A percentile compares a stretch with the other conserved stretches of the same genome.
Evolutionary conservation across 2,329 filamentous ascomycete species (phyloP).

Genomic region (Paraconiothyrium brasiliense): DNA sequence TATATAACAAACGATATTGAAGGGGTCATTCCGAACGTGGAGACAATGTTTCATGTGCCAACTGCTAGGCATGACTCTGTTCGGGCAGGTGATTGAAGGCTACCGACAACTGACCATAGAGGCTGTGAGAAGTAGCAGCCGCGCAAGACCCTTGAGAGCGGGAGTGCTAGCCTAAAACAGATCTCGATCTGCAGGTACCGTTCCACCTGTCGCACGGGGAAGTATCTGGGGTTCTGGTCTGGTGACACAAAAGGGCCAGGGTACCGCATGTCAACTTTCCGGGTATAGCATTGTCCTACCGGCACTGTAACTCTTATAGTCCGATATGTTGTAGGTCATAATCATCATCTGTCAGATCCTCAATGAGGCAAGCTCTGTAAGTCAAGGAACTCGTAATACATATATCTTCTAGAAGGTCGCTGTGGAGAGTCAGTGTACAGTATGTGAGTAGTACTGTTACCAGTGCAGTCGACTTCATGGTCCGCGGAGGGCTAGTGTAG

Average conservation of each 20-base stretch:
- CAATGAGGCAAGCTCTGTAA: neutral
- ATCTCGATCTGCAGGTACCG: conserved; percentile 38
- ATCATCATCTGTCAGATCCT: neutral
- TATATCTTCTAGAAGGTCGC: neutral
- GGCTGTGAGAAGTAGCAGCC: conserved; percentile 34
- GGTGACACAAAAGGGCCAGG: conserved; percentile 24
- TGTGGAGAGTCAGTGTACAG: conserved; percentile 18
- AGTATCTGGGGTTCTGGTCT: conserved; percentile 19
- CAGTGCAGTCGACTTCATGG: conserved; percentile 4
- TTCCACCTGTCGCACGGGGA: conserved; percentile 20
- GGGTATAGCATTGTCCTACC: conserved; percentile 13
- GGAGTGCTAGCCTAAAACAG: conserved; percentile 34
- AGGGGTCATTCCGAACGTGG: conserved; percentile 13
- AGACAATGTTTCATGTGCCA: conserved; percentile 33
- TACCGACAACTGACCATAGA: conserved; percentile 17
- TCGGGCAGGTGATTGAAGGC: conserved; percentile 33
- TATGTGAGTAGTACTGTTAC: conserved; percentile 10
- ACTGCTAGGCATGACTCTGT: conserved; percentile 29
- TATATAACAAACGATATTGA: conserved; percentile 36
- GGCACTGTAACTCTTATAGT: conserved; percentile 9
- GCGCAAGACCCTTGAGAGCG: conserved; percentile 27
- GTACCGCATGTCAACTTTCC: conserved; percentile 16
- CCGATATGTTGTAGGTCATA: neutral
- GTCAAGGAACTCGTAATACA: neutral
- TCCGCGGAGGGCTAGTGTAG: conserved; percentile 20